A percentile compares a stretch with the other conserved stretches of the same genome.
Conservation (phyloP, 345 rosid species). For the Noccaea bulbosa region DNA sequence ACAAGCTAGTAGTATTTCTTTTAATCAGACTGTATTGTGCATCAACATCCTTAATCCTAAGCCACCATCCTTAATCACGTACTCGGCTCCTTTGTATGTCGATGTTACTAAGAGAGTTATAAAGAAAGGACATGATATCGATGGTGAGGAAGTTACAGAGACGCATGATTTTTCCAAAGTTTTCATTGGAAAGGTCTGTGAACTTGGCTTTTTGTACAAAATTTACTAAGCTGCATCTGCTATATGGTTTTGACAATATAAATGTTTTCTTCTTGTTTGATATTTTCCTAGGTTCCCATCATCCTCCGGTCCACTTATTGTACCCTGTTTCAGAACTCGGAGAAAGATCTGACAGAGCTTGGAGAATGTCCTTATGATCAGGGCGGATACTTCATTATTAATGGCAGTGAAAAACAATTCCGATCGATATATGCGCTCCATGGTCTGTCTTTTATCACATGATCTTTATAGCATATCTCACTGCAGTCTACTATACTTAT, state of each 20-base stretch:
- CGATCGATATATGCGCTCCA: constrained; percentile 97
- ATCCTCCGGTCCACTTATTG: constrained; percentile 98
- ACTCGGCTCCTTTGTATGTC: constrained; percentile 94
- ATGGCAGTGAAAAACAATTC: too few relatives aligned
- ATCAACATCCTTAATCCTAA: too few relatives aligned
- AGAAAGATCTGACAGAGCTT: constrained; percentile 96
- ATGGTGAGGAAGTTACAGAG: constrained; percentile 97
- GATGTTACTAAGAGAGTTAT: constrained; percentile 92
- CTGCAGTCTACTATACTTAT: constrained; percentile 77
- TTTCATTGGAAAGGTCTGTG: constrained; percentile 85
- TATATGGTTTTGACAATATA: constrained; percentile 1
- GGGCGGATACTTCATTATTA: constrained; percentile 99
- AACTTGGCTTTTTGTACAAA: constrained; percentile 11
- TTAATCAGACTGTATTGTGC: too few relatives aligned
- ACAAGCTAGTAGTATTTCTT: too few relatives aligned
- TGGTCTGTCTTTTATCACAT: constrained; percentile 82
- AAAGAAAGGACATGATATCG: constrained; percentile 96
- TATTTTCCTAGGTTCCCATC: constrained; percentile 72
- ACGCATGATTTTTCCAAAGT: constrained; percentile 92
- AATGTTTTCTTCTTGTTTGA: constrained; percentile 13
- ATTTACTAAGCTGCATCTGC: constrained; percentile 8
- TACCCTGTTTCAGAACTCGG: constrained; percentile 83
- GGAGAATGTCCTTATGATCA: constrained; percentile 99
- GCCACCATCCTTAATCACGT: too few relatives aligned
- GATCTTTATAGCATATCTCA: constrained; percentile 97